phyloP scores from a whole-genome alignment of 2,329 filamentous ascomycete genomes.

The Truncatella angustata region DNA sequence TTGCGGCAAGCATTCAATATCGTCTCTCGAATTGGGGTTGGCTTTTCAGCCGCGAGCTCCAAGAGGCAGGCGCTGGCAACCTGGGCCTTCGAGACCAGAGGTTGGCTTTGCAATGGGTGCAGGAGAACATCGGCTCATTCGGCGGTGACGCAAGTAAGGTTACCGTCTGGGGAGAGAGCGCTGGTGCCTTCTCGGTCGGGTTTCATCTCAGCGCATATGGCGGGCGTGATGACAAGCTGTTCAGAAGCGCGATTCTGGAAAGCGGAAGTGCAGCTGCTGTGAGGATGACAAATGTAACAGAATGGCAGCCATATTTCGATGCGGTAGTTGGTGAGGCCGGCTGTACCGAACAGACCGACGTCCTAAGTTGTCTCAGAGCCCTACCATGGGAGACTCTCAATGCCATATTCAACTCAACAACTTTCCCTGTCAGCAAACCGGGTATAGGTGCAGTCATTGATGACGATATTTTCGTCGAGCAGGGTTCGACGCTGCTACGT shows the following conservation, averaged over 20 bases:
- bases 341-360: slow-evolving; percentile 20
- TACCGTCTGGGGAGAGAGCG: slow-evolving; percentile 62
- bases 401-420: slow-evolving; percentile 19
- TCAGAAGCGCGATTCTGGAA: slow-evolving; percentile 51
- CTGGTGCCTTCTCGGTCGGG: slow-evolving; percentile 42
- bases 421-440: slow-evolving; percentile 18
- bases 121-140: slow-evolving; percentile 63
- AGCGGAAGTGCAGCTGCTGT: slow-evolving; percentile 39
- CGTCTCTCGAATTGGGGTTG: slow-evolving; percentile 52
- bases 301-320: slow-evolving; percentile 27
- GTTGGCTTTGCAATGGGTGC: slow-evolving; percentile 59
- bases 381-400: slow-evolving; percentile 26
- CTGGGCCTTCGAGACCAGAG: slow-evolving; percentile 61
- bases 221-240: slow-evolving; percentile 52
- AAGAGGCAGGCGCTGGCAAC: slow-evolving; percentile 33
- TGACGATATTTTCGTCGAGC: slow-evolving; percentile 38
- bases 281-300: too few species aligned
- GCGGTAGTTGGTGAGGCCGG: slow-evolving; percentile 22
- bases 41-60: slow-evolving; percentile 43
- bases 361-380: slow-evolving; percentile 31
- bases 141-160: slow-evolving; percentile 65
- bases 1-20: slow-evolving; percentile 47
- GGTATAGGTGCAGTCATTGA: slow-evolving; percentile 29
- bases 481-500: slow-evolving; percentile 21
- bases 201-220: slow-evolving; percentile 51